These are phyloP conservation scores for Nannochloropsis granulata DNA, from an alignment of 108 stramenopile species.

Conservation along the genomic window DNA sequence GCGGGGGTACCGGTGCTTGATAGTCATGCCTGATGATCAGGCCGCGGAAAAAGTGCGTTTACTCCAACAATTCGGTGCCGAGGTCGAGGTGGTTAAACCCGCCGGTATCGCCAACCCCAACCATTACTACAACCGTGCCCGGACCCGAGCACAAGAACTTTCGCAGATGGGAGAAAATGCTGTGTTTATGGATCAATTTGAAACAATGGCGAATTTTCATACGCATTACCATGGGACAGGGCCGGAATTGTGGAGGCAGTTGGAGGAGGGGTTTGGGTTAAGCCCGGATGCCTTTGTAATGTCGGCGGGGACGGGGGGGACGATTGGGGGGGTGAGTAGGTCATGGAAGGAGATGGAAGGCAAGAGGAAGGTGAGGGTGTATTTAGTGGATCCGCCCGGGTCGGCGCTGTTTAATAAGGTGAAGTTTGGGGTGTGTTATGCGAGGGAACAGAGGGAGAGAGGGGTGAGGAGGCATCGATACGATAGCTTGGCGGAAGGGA, in stretches of 20 bases:
- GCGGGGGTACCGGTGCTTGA: slow-evolving; percentile 61
- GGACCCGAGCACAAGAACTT: slow-evolving; percentile 42
- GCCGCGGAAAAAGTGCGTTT: slow-evolving; percentile 60
- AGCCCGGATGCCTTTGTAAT: slow-evolving; percentile 78
- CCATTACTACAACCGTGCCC: slow-evolving; percentile 72
- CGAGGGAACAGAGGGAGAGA: slow-evolving; percentile 62
- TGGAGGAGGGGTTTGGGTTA: slow-evolving; percentile 11
- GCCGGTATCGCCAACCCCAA: slow-evolving; percentile 75
- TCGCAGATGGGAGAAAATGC: slow-evolving; percentile 38
- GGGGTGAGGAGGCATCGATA: slow-evolving; percentile 67
- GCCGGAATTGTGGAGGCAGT: slow-evolving; percentile 65
- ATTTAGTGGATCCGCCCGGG: slow-evolving; percentile 82
- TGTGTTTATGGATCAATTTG: slow-evolving; percentile 89
- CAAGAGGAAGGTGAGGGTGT: slow-evolving; percentile 26
- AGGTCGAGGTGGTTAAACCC: slow-evolving; percentile 61
- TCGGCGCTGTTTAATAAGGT: slow-evolving; percentile 68
- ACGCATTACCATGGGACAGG: slow-evolving; percentile 67
- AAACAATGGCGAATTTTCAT: slow-evolving; percentile 64
- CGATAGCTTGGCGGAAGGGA: slow-evolving; percentile 86
- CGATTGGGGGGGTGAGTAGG: slow-evolving; percentile 69
- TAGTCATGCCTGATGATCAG: slow-evolving; percentile 91
- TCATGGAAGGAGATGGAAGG: slow-evolving; percentile 48
- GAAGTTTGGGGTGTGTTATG: slow-evolving; percentile 73
- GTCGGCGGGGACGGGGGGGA: slow-evolving; percentile 90
- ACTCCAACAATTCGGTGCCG: slow-evolving; percentile 54